Base-by-base conservation (phyloP, 2,329 filamentous ascomycete genomes). In the Drechslerella stenobrocha region DNA sequence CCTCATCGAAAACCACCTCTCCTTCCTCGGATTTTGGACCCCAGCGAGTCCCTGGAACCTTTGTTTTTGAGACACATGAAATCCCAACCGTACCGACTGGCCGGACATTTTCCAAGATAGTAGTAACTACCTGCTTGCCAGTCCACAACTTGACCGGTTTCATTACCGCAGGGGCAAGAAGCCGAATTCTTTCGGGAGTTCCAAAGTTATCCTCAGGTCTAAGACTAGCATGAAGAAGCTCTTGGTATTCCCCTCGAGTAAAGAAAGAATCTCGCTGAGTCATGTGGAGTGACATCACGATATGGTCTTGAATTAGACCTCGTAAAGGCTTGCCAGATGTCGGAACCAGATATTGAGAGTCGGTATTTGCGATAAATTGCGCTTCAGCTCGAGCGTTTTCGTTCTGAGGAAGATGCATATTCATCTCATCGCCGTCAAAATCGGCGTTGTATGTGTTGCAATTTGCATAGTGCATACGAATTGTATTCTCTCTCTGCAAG, bases 341-440 rank as follows among this genome's bases (percentile, higher is more conserved):
- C 18, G 88, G 89, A 30, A 91, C 95, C 32, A 98, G 83, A 75
- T 98, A 98, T 74, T 98, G 93, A 74, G 96, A 91, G 75, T 98
- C 92, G 1, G 93, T 96, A 75, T 97, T 92, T 34, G 93, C 93
- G 73, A 98, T 87, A 72, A 90, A 89, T 72, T 95, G 82, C 1
- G 93, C 93, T 78, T 98, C 93, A 1, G 92, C 89, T 72, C 93
- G 83, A 13, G 93, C 93, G 71, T 97, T 81, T 75, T 97, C 95
- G 72, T 96, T 97, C 73, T 98, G 93, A 1, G 93, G 93, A 74
- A 98, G 97, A 78, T 98, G 93, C 91, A 98, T 95, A 77, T 98
- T 98, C 93, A 98, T 98, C 77, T 98, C 93, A 75, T 98, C 93
- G 76, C 93, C 93, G 74, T 98, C 95, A 75, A 98, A 98, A 81